Percentiles rank a stretch among this genome's conserved stretches.
Evolutionary conservation across 148 eudicot species (phyloP).

Genomic region (Euryodendron excelsum): DNA sequence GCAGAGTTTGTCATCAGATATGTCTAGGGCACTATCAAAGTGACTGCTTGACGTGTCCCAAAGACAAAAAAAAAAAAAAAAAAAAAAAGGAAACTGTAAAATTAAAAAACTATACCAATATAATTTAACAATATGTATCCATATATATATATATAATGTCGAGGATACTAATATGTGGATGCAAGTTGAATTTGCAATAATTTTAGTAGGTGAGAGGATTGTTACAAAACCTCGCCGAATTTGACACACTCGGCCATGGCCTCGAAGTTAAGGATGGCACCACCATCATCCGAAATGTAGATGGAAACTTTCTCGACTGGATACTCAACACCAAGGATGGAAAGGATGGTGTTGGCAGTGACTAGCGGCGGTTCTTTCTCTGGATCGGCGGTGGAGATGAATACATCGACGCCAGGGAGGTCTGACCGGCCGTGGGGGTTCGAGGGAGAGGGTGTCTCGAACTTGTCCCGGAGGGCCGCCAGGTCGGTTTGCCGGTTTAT

Average conservation of each 20-base stretch:
- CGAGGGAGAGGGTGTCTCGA: slow-evolving; percentile 46
- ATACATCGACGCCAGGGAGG: slow-evolving; percentile 78
- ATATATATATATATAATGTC: no score
- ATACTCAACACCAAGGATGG: slow-evolving; percentile 75
- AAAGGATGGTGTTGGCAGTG: slow-evolving; percentile 80
- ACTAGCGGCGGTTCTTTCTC: slow-evolving; percentile 94
- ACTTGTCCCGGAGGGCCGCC: slow-evolving; percentile 66
- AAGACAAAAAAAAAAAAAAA: no score
- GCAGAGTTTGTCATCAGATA: no score
- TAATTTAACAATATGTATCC: no score
- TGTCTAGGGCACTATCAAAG: no score
- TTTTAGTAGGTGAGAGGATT: not conserved
- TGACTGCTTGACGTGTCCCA: no score
- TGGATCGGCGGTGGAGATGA: slow-evolving; percentile 86
- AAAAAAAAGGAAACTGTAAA: no score
- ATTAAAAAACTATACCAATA: no score
- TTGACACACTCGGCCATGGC: slow-evolving; percentile 95
- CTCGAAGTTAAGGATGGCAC: slow-evolving; percentile 77
- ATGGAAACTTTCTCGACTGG: slow-evolving; percentile 76
- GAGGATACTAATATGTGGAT: no score
- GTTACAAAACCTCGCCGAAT: slow-evolving; percentile 46
- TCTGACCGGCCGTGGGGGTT: slow-evolving; percentile 89
- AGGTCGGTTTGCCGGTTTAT: slow-evolving; percentile 77
- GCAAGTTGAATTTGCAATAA: no score
- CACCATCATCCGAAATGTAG: slow-evolving; percentile 92